These are phyloP conservation scores for Torrubiella hemipterigena DNA, from an alignment of 2,329 filamentous ascomycete genomes.

Conservation along the genomic window DNA sequence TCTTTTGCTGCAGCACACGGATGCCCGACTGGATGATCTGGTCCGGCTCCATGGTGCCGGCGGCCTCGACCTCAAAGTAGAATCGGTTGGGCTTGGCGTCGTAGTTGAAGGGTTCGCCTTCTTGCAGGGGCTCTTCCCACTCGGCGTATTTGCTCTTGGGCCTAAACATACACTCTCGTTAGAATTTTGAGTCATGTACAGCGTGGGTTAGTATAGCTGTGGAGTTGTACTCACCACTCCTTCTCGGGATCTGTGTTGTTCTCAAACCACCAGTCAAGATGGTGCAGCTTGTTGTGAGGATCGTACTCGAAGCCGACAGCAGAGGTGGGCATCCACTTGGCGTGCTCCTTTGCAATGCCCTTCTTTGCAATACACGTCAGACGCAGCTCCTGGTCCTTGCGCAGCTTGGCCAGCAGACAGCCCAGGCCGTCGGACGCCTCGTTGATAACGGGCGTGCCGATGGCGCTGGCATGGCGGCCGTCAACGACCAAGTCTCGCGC, in stretches of 20 bases:
- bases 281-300: conserved; percentile 87
- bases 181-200: not conserved
- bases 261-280: conserved; percentile 94
- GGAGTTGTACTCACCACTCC: conserved; percentile 75
- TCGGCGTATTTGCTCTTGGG: conserved; percentile 70
- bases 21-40: conserved; percentile 83
- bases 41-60: conserved; percentile 81
- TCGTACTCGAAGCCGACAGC: conserved; percentile 97
- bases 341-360: conserved; percentile 96
- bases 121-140: conserved; percentile 67
- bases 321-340: conserved; percentile 90
- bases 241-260: conserved; percentile 53
- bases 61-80: conserved; percentile 88
- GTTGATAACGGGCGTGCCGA: conserved; percentile 72
- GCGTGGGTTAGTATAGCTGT: not conserved
- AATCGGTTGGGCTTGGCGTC: conserved; percentile 75
- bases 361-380: conserved; percentile 93
- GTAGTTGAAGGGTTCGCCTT: conserved; percentile 83
- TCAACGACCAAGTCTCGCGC: conserved; percentile 74
- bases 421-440: conserved; percentile 76
- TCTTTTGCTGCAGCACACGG: conserved; percentile 77
- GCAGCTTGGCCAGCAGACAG: conserved; percentile 78
- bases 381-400: conserved; percentile 79
- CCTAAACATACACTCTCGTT: conserved; percentile 30
- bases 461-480: conserved; percentile 57